Conservation (phyloP, 345 rosid genomes). For the Geranium brycei region DNA sequence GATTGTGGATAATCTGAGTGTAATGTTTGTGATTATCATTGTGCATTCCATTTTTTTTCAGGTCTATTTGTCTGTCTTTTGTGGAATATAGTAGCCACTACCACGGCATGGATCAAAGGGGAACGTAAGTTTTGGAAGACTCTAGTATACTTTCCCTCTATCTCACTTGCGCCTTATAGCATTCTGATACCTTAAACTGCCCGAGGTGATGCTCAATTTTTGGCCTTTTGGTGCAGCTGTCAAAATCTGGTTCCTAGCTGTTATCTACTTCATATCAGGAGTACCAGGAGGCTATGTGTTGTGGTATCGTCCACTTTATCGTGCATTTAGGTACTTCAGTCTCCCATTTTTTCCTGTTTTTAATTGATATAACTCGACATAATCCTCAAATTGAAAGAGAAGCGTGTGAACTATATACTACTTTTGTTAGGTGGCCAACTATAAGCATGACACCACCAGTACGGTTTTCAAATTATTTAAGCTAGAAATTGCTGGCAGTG, state of each 20-base stretch:
- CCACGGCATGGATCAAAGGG: conserved; percentile 80
- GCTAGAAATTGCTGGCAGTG: no score
- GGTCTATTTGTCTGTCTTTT: conserved; percentile 72
- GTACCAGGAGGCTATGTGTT: conserved; percentile 86
- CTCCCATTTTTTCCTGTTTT: not conserved
- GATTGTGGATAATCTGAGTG: no score
- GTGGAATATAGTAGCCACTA: conserved; percentile 76
- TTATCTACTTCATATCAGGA: conserved; percentile 83
- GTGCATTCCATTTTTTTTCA: conserved; percentile 19
- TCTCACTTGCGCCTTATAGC: not conserved
- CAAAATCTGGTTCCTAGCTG: conserved; percentile 84
- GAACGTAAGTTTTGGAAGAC: conserved; percentile 34
- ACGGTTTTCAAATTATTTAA: no score
- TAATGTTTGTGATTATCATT: not conserved
- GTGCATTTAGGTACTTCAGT: conserved; percentile 58
- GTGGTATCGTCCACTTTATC: conserved; percentile 97
- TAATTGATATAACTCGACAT: not conserved
- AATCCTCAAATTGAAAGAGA: not conserved
- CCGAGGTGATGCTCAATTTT: conserved; percentile 3
- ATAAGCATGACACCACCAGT: no score
- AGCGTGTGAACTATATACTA: not conserved
- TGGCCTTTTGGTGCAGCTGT: conserved; percentile 31
- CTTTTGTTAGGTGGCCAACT: no score
- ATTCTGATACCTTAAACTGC: not conserved
- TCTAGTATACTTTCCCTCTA: not conserved